phyloP scores from a whole-genome alignment of 164 flowering plant genomes.

The Stephania japonica region DNA sequence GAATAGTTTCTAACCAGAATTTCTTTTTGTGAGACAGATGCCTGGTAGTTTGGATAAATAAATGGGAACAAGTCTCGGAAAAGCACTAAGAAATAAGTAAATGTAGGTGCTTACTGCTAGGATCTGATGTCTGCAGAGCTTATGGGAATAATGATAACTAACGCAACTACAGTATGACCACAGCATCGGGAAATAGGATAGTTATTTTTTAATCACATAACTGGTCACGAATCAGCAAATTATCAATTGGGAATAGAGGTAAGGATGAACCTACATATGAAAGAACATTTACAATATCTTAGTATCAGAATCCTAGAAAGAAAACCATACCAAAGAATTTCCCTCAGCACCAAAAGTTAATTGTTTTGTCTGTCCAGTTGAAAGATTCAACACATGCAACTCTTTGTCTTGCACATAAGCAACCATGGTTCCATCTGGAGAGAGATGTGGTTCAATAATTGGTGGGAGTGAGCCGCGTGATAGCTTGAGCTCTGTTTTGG shows the following conservation, averaged over 20 bases:
- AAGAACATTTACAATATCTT: not conserved
- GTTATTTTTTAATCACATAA: not conserved
- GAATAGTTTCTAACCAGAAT: no score
- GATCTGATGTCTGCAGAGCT: no score
- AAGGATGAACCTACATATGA: no score
- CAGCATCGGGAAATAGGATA: no score
- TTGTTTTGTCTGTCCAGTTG: constrained; percentile 42
- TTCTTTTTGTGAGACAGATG: no score
- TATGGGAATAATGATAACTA: no score
- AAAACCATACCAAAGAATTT: constrained; percentile 44
- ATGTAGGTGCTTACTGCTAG: no score
- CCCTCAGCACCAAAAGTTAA: constrained; percentile 60
- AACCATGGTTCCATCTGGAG: constrained; percentile 88
- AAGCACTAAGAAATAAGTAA: no score
- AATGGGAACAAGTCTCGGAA: no score
- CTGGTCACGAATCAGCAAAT: not conserved
- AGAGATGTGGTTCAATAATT: constrained; percentile 82
- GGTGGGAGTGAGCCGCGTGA: constrained; percentile 59
- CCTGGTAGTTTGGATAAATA: no score
- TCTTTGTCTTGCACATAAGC: constrained; percentile 69
- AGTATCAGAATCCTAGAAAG: not conserved
- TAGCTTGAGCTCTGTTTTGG: constrained; percentile 62
- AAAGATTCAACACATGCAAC: constrained; percentile 56
- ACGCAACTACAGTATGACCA: no score
- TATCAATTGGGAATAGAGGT: not conserved